Evolutionary conservation across 2,329 filamentous ascomycete genomes (phyloP).

Genomic region (Plectosphaerella cucumerina): DNA sequence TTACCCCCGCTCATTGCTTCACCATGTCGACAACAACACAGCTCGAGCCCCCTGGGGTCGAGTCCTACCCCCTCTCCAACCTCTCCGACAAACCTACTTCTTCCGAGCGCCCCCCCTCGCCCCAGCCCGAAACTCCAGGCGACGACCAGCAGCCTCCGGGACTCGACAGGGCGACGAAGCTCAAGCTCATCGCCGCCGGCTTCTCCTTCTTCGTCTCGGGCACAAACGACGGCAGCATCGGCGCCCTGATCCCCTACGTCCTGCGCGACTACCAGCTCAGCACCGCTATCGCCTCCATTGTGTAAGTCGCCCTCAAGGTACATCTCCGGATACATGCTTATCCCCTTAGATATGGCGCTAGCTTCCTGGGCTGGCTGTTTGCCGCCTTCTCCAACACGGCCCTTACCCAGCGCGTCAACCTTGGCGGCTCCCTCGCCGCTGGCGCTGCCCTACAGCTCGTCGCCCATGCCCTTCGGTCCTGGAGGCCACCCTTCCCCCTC

Average conservation of each 20-base stretch:
- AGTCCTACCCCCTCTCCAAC: not conserved
- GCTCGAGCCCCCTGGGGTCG: not conserved
- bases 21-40: slow-evolving; percentile 1
- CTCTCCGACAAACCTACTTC: not conserved
- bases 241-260: slow-evolving; percentile 59
- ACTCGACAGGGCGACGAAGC: slow-evolving; percentile 18
- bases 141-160: not conserved
- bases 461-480: slow-evolving; percentile 50
- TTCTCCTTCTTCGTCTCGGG: slow-evolving; percentile 65
- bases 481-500: slow-evolving; percentile 52
- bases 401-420: slow-evolving; percentile 44
- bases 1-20: not conserved
- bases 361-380: slow-evolving; percentile 56
- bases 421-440: slow-evolving; percentile 52
- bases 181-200: slow-evolving; percentile 50
- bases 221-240: slow-evolving; percentile 60
- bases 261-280: slow-evolving; percentile 50
- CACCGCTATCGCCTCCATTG: slow-evolving; percentile 44
- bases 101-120: not conserved
- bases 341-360: slow-evolving; percentile 42
- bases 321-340: slow-evolving; percentile 5
- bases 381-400: slow-evolving; percentile 54
- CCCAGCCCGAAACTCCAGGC: not conserved
- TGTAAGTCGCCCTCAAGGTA: slow-evolving; percentile 29
- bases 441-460: slow-evolving; percentile 52